phyloP scores from a whole-genome alignment of 345 rosid species.

The Brassica nigra region DNA sequence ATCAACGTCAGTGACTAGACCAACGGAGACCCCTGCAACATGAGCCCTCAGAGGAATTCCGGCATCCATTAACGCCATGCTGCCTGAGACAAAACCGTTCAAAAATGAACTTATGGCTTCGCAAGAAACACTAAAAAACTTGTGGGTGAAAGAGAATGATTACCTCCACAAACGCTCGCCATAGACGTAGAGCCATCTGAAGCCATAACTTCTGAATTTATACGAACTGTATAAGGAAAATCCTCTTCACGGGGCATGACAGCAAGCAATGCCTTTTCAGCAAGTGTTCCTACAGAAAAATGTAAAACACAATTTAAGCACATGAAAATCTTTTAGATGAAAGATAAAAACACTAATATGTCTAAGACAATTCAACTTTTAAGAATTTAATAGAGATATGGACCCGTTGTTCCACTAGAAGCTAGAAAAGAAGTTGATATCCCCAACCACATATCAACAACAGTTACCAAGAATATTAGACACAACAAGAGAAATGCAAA shows the following conservation, averaged over 20 bases:
- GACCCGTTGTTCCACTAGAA: background rate
- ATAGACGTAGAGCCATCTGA: constrained; percentile 99
- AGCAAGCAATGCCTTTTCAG: constrained; percentile 93
- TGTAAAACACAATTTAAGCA: constrained; percentile 3
- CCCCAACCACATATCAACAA: constrained; percentile 1
- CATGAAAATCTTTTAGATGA: background rate
- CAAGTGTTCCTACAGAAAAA: constrained; percentile 73
- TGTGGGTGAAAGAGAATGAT: constrained; percentile 8
- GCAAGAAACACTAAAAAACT: background rate
- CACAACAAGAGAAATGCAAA: background rate
- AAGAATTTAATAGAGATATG: background rate
- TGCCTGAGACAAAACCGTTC: constrained; percentile 54
- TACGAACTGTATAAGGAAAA: constrained; percentile 77
- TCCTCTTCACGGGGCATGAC: constrained; percentile 84
- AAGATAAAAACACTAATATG: background rate
- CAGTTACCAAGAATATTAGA: background rate
- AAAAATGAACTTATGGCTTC: constrained; percentile 8
- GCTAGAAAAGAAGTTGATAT: constrained; percentile 7
- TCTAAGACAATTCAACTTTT: background rate
- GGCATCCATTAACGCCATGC: constrained; percentile 99
- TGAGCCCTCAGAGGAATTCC: constrained; percentile 85
- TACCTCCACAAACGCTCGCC: constrained; percentile 99
- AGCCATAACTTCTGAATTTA: constrained; percentile 98
- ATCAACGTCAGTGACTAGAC: constrained; percentile 82
- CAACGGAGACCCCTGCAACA: constrained; percentile 96